phyloP scores from a whole-genome alignment of 768 basidiomycete genomes.

The Auriscalpium vulgare region DNA sequence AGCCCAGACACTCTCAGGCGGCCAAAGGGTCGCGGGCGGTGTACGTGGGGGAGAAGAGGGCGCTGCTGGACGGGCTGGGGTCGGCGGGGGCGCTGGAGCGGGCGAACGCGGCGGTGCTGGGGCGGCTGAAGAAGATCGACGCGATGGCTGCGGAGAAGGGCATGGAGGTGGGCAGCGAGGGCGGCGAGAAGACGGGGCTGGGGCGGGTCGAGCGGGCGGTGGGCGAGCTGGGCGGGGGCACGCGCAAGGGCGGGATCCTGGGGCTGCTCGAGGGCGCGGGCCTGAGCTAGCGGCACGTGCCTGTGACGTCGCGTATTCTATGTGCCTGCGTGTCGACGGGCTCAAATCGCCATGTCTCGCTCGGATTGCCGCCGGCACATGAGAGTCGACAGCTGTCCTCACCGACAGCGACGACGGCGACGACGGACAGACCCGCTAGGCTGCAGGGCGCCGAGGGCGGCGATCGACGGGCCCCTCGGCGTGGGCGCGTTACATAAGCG shows the following conservation, averaged over 20 bases:
- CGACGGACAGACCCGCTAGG: no score
- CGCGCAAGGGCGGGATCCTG: constrained; percentile 31
- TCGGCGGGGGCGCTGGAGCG: constrained; percentile 28
- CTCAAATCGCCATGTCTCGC: not conserved
- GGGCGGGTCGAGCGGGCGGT: constrained; percentile 41
- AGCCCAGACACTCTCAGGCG: constrained; percentile 13
- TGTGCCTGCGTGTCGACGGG: not conserved
- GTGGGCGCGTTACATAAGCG: not conserved
- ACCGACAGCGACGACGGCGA: not conserved
- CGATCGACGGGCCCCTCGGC: not conserved
- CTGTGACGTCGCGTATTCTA: not conserved
- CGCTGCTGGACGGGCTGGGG: constrained; percentile 30
- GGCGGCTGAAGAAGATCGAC: constrained; percentile 46
- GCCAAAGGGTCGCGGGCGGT: constrained; percentile 26
- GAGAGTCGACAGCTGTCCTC: not conserved
- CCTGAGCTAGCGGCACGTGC: not conserved
- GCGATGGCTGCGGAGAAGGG: constrained; percentile 33
- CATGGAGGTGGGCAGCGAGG: constrained; percentile 34
- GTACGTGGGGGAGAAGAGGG: constrained; percentile 38
- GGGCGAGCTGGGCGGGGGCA: constrained; percentile 18
- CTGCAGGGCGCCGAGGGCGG: no score
- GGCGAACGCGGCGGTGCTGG: constrained; percentile 42
- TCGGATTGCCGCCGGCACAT: not conserved
- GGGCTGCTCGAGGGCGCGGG: constrained; percentile 41
- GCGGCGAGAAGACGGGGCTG: constrained; percentile 36